Base-by-base conservation (phyloP, 1,284 basidiomycete species). In the Meira miltonrushii region DNA sequence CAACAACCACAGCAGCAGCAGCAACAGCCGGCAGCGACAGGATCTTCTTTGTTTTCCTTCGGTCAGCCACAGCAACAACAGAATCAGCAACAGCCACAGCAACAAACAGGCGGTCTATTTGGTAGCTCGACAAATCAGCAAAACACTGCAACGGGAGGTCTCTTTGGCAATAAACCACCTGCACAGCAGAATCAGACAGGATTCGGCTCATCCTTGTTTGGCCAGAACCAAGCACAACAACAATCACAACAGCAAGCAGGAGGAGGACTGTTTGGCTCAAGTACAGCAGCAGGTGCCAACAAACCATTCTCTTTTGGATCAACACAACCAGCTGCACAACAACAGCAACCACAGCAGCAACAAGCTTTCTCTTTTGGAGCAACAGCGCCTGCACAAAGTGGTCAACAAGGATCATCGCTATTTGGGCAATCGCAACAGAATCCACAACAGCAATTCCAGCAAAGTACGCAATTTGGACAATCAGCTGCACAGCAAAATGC, bases 371-470 rank as follows among this genome's bases (percentile, higher is more conserved):
- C 41, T 3, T 43, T 43, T 6, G 19, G 19, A 43, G 46, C 13
- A 48, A 48, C 46, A 33, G 28, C 28, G 8, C 28, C 28, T 33
- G 12, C 46, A 13, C 13, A 15, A 23, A 48, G 2, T 8, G 21
- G 21, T 19, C 46, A 48, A 48, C 46, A 48, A 25, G 21, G 46
- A 15, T 8, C 46, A 23, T 48, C 46, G 7, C 21, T 48, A 5
- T 48, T 48, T 25, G 53, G 58, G 17, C 63, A 60, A 17, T 44
- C 57, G 39, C 59, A 61, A 44, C 57, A 55, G 19, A 47, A 49
- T 37, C 62, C 56, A 25, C 62, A 64, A 39, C 54, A 50, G 15
- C 59, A 61, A 15, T 38, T 49, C 1, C 59, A 63, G 21, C 52
- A 47, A 39, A 28, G 9, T 28, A 51, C 28, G n/a, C 59, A 48